Evolutionary conservation across 352 stramenopile genomes (phyloP), one percentile per base, ranked within the genome.

Genomic region (Globisporangium nodosum): DNA sequence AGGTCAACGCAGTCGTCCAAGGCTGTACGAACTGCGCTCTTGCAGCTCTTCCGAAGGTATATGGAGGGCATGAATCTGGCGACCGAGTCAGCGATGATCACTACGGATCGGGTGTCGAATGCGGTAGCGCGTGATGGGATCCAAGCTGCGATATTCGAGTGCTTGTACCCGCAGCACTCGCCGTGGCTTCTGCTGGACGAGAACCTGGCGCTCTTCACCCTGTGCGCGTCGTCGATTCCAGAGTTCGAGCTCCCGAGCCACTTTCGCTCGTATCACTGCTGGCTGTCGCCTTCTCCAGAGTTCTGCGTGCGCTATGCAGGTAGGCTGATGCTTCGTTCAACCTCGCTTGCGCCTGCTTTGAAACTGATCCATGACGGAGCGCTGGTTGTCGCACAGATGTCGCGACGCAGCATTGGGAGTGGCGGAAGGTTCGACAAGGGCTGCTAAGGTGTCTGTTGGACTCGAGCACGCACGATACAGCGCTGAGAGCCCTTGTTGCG

Each of bases 251-350:
- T 73, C 18, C 46, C 74, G 55, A 31, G 54, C 0, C 72, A 73
- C 39, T 81, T 70, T 59, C 54, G 64, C n/a, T 65, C 64, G 24
- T 75, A 67, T 15, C 64, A 68, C 5, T 50, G 76, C 58, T 42
- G 54, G 15, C 37, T 86, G 20, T 56, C 67, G 7, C 54, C 72
- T 5, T 69, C 71, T 3, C 64, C 72, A 16, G 61, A 63, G 12
- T 86, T 86, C 50, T 75, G 70, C 11, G 63, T 83, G 60, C 37
- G 49, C 0, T 85, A 83, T 67, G 71, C 66, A 47, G 71, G 75
- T 85, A 64, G 30, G 66, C 31, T 7, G 21, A 24, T n/a, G 35
- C 15, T 13, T 37, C 6, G 11, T 39, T 30, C 35, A 40, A 12
- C 24, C 15, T 31, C 6, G n/a, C 3, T 27, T 3, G 9, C 30